Percentiles rank a stretch among this genome's conserved stretches.
Evolutionary conservation across 306 rosid genomes (phyloP).

Genomic region (Vachellia collinsii): DNA sequence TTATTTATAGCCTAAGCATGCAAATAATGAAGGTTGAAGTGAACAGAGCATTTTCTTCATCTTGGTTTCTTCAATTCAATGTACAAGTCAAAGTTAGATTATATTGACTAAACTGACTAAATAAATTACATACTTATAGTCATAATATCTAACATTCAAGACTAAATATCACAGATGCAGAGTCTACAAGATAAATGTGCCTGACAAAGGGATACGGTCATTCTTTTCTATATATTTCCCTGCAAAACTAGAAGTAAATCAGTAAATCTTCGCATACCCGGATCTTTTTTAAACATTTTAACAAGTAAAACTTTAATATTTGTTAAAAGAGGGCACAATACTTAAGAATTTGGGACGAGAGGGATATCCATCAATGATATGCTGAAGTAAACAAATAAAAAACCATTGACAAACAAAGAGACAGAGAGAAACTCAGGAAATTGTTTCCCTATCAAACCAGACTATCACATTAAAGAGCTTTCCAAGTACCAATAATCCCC

Average conservation of each 20-base stretch:
- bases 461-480: neutral
- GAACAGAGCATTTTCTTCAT: slow-evolving; percentile 15
- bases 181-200: neutral
- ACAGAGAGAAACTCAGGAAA: neutral
- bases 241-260: slow-evolving; percentile 8
- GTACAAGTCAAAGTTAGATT: slow-evolving; percentile 1
- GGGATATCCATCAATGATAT: slow-evolving; percentile 12
- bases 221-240: slow-evolving; percentile 5
- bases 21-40: neutral
- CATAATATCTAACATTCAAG: neutral
- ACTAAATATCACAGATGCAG: slow-evolving; percentile 5
- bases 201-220: neutral
- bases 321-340: neutral
- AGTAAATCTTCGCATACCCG: neutral
- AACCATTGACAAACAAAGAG: neutral
- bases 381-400: slow-evolving; percentile 5
- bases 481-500: neutral
- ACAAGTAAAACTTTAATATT: neutral
- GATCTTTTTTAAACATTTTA: neutral
- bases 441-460: neutral
- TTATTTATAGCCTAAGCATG: neutral
- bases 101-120: neutral
- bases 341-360: neutral
- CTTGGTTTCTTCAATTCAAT: slow-evolving; percentile 15
- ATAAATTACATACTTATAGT: slow-evolving; percentile 10